A percentile compares a stretch with the other conserved stretches of the same genome.
Conservation (phyloP, 1,284 basidiomycete genomes). For the Rhodotorula sp. region DNA sequence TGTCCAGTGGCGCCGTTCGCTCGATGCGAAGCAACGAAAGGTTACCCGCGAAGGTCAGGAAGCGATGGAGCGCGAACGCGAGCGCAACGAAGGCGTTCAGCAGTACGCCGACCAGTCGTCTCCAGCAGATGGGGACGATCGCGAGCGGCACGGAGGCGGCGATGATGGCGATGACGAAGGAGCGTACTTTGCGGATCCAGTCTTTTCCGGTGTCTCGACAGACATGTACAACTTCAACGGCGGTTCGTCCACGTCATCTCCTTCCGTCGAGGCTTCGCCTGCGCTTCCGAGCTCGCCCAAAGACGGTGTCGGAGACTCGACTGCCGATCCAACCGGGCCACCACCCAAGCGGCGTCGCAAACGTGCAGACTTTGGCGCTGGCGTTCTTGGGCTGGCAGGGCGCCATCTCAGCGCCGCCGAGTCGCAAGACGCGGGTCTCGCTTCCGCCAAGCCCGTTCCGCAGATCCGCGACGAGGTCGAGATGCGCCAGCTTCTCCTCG, state of each 20-base stretch:
- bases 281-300: background rate
- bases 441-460: background rate
- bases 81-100: background rate
- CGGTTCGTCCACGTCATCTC: background rate
- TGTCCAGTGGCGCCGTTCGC: constrained; percentile 20
- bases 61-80: background rate
- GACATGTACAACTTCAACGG: background rate
- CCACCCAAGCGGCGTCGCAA: no score
- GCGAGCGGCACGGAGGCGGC: background rate
- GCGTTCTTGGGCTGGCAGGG: no score
- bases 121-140: background rate
- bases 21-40: constrained; percentile 12
- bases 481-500: constrained; percentile 21
- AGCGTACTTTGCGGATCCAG: constrained; percentile 9
- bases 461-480: background rate
- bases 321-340: no score
- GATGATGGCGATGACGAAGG: background rate
- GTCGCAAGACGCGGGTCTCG: background rate
- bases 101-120: no score
- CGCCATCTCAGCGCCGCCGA: background rate
- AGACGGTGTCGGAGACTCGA: no score
- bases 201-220: background rate
- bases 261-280: background rate
- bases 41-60: background rate
- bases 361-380: no score